Evolutionary conservation across 2,329 filamentous ascomycete genomes (phyloP), one percentile per base, ranked within the genome.

Genomic region (Triangularia verruculosa): DNA sequence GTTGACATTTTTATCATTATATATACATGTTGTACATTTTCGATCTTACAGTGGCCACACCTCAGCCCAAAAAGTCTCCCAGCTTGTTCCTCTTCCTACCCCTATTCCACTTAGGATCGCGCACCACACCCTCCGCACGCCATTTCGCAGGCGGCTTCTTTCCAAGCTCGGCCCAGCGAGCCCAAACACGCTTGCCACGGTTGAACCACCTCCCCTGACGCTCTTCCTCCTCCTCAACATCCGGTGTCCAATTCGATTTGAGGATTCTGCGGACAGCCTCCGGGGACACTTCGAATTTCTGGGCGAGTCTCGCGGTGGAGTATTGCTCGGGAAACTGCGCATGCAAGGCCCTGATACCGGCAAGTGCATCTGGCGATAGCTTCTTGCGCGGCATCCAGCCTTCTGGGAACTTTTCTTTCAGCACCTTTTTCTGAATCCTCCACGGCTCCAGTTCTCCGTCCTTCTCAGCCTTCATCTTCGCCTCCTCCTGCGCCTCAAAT

Each of bases 251-350:
- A 65, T 91, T 93, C 74, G 85, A 86, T 78, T 86, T 92, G 66
- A 99, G 79, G 59, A 99, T 96, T 34, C 95, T 86, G 11, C 93
- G 87, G 64, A 98, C 91, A 0, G 88, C 91, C 74, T 99, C 95
- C 2, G 91, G 82, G 0, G 92, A 93, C n/a, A 97, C 82, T 74
- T 93, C 83, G 77, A 98, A 99, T 70, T 92, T 86, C 1, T 87
- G 73, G 0, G 94, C 86, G 13, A 98, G 86, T 32, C 86, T 83
- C 15, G 83, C 76, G 0, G 90, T 96, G 3, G 89, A 90, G 78
- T 93, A 97, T 63, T 84, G 82, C 2, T 89, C 83, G 0, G 94
- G 92, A 67, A 92, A 89, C 70, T 92, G 88, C 25, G 83, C 79
- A 75, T 97, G 87, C 32, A 99, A 81, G 20, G 91, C 89, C 51